A percentile compares a stretch with the other conserved stretches of the same genome.
These are phyloP conservation scores for Apocynum venetum DNA, from an alignment of 257 asterid genomes.

Conservation along the genomic window DNA sequence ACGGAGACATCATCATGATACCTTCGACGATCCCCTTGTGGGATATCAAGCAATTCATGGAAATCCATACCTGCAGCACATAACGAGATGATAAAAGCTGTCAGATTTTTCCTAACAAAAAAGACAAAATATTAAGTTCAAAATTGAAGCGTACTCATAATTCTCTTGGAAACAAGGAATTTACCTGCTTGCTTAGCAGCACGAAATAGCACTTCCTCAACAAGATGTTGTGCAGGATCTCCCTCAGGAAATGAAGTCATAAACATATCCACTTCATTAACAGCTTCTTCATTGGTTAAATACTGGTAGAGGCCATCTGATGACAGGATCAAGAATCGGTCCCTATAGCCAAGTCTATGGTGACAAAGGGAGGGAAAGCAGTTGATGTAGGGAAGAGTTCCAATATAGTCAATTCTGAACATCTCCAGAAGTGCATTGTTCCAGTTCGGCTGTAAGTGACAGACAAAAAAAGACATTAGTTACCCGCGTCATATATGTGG, in stretches of 20 bases:
- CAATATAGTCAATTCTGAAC: constrained; percentile 82
- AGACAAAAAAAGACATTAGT: constrained; percentile 6
- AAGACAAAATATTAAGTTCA: background rate
- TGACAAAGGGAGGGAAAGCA: constrained; percentile 76
- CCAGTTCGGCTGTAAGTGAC: constrained; percentile 74
- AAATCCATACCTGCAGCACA: constrained; percentile 68
- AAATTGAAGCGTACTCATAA: too few species aligned
- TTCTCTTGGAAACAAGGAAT: background rate
- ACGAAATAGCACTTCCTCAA: constrained; percentile 87
- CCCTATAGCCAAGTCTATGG: constrained; percentile 62
- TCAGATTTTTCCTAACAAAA: background rate
- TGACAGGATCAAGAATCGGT: constrained; percentile 84
- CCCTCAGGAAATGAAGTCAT: constrained; percentile 86
- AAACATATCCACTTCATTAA: constrained; percentile 76
- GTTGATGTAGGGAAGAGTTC: constrained; percentile 70
- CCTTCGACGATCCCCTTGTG: constrained; percentile 85
- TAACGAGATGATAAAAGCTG: background rate
- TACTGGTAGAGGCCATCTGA: constrained; percentile 97
- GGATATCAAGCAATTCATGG: constrained; percentile 76
- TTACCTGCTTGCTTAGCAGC: constrained; percentile 98
- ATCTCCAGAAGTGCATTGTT: constrained; percentile 81
- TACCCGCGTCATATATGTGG: background rate
- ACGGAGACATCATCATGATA: constrained; percentile 91
- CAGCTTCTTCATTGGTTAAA: constrained; percentile 88
- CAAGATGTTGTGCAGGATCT: constrained; percentile 97